These are phyloP conservation scores for Candida hungchunana DNA, from an alignment of 805 yeast species.

Conservation along the genomic window DNA sequence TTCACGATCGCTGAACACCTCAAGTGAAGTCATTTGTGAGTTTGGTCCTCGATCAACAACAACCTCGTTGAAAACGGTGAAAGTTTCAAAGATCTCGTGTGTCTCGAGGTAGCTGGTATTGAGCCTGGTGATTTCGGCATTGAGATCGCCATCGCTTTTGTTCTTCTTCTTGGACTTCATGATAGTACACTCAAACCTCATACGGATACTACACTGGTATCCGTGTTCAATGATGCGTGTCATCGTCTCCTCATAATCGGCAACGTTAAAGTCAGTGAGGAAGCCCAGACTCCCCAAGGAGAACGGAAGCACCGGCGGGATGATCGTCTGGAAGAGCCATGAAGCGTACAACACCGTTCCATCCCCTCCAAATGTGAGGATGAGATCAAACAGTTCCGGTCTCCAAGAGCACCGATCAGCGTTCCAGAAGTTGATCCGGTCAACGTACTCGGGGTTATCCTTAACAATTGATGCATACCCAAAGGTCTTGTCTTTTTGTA, in stretches of 20 bases:
- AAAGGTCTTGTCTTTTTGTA: slow-evolving; percentile 10
- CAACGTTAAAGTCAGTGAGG: slow-evolving; percentile 49
- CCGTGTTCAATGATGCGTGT: slow-evolving; percentile 37
- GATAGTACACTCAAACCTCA: slow-evolving; percentile 48
- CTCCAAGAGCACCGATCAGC: slow-evolving; percentile 23
- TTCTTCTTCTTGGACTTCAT: slow-evolving; percentile 29
- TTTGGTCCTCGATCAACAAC: slow-evolving; percentile 51
- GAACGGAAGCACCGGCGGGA: slow-evolving; percentile 64
- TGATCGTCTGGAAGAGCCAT: slow-evolving; percentile 50
- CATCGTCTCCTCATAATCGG: slow-evolving; percentile 33
- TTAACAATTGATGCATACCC: slow-evolving; percentile 8
- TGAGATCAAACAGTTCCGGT: slow-evolving; percentile 45
- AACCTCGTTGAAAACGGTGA: slow-evolving; percentile 46
- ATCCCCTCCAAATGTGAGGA: slow-evolving; percentile 67
- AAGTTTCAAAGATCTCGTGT: slow-evolving; percentile 30
- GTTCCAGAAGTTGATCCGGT: slow-evolving; percentile 24
- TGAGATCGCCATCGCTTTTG: slow-evolving; percentile 15
- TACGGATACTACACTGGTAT: slow-evolving; percentile 42
- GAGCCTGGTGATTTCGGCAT: slow-evolving; percentile 23
- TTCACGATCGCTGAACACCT: slow-evolving; percentile 44
- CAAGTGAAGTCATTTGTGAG: slow-evolving; percentile 47
- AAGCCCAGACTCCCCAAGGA: slow-evolving; percentile 67
- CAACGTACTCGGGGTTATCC: slow-evolving; percentile 6
- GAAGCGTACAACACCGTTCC: slow-evolving; percentile 68
- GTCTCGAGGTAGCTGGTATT: slow-evolving; percentile 24